phyloP scores from a whole-genome alignment of 805 yeast species.

The Yarrowia keelungensis region DNA sequence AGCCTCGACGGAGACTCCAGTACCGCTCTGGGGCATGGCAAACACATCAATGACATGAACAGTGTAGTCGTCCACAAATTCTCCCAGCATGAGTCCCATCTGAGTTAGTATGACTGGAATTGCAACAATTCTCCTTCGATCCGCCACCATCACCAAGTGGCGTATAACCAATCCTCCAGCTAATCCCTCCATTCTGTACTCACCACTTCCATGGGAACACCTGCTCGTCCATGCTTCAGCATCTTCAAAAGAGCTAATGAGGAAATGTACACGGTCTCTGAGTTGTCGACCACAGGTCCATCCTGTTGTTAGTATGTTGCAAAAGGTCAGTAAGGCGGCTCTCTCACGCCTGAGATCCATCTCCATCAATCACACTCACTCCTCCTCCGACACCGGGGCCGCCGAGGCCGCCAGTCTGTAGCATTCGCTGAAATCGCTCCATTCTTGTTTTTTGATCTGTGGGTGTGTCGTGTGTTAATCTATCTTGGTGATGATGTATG shows the following conservation, averaged over 20 bases:
- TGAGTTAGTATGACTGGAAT: slow-evolving; percentile 10
- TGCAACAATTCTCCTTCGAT: not conserved
- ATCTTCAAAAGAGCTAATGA: slow-evolving; percentile 93
- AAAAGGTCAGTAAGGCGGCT: too few relatives aligned
- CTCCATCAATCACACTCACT: slow-evolving; percentile 33
- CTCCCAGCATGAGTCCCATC: slow-evolving; percentile 99
- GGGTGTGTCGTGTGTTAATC: slow-evolving; percentile 22
- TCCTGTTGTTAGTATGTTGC: slow-evolving; percentile 52
- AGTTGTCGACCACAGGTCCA: slow-evolving; percentile 87
- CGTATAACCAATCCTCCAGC: not conserved
- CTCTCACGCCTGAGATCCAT: not conserved
- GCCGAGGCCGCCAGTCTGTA: slow-evolving; percentile 49
- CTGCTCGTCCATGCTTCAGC: slow-evolving; percentile 92
- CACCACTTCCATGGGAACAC: slow-evolving; percentile 73
- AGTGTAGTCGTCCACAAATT: slow-evolving; percentile 95
- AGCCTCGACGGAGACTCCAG: slow-evolving; percentile 98
- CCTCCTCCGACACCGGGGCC: slow-evolving; percentile 45
- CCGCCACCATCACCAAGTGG: slow-evolving; percentile 15
- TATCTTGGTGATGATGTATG: slow-evolving; percentile 23
- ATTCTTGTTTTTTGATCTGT: slow-evolving; percentile 41
- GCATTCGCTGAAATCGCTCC: slow-evolving; percentile 47
- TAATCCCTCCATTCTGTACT: slow-evolving; percentile 40
- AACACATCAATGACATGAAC: slow-evolving; percentile 97
- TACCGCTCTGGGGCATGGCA: slow-evolving; percentile 97
- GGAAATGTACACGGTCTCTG: slow-evolving; percentile 95